These are phyloP conservation scores for Tetrapisispora iriomotensis DNA, from an alignment of 805 yeast species.

Conservation along the genomic window DNA sequence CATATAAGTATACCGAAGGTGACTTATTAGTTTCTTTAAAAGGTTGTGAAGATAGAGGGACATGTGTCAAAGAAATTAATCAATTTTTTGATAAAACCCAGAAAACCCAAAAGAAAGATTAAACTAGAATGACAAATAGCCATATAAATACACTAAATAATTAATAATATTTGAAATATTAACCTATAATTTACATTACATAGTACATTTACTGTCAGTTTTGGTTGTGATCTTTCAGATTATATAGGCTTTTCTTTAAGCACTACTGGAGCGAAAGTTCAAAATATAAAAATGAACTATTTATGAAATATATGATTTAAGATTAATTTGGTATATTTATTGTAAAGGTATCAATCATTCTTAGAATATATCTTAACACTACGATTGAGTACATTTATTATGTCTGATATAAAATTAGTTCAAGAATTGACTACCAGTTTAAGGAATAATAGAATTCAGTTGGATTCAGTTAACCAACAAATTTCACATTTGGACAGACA, in stretches of 20 bases:
- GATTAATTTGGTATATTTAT: too few relatives aligned
- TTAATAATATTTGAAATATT: background rate
- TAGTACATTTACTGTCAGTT: too few relatives aligned
- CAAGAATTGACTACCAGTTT: slow-evolving; percentile 22
- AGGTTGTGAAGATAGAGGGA: slow-evolving; percentile 40
- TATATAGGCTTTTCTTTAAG: too few relatives aligned
- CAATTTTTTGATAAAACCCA: slow-evolving; percentile 10
- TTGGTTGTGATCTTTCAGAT: too few relatives aligned
- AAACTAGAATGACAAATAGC: background rate
- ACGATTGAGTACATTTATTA: background rate
- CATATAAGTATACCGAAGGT: slow-evolving; percentile 44
- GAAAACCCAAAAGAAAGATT: background rate
- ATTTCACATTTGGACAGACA: slow-evolving; percentile 23
- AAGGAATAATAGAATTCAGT: slow-evolving; percentile 22
- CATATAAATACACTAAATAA: background rate
- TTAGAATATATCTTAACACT: background rate
- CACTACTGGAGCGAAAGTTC: background rate
- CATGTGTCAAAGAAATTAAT: slow-evolving; percentile 41
- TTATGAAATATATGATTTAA: too few relatives aligned
- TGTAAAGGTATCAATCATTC: background rate
- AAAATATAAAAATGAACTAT: too few relatives aligned
- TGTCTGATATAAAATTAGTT: slow-evolving; percentile 1
- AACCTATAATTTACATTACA: too few relatives aligned
- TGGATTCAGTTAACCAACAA: slow-evolving; percentile 25
- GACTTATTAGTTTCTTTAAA: slow-evolving; percentile 60